Evolutionary conservation across 2,329 filamentous ascomycete species (phyloP).

Genomic region (Orbilia javanica): DNA sequence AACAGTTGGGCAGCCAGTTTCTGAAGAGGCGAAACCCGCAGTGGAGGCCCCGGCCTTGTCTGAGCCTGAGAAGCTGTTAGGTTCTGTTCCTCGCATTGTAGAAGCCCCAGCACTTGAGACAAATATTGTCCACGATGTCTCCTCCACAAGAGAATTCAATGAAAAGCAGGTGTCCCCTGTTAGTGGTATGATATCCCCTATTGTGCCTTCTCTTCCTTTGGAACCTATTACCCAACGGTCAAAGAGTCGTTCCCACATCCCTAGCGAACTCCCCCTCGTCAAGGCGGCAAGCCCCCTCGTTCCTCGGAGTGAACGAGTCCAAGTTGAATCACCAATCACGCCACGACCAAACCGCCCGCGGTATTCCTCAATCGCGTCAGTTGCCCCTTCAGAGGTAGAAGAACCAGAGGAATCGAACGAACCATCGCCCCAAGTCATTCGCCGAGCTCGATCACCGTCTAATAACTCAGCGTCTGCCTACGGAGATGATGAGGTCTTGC

Average conservation of each 20-base stretch:
- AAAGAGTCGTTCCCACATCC: slow-evolving; percentile 36
- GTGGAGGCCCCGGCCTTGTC: background rate
- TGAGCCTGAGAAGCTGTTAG: slow-evolving; percentile 1
- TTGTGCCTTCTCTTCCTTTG: slow-evolving; percentile 6
- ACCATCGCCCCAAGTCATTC: slow-evolving; percentile 24
- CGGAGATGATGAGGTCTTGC: slow-evolving; percentile 42
- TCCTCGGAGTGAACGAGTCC: slow-evolving; percentile 32
- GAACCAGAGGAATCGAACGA: slow-evolving; percentile 39
- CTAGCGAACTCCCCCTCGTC: slow-evolving; percentile 38
- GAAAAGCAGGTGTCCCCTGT: slow-evolving; percentile 26
- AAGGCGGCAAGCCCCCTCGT: slow-evolving; percentile 22
- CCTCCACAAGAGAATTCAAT: background rate
- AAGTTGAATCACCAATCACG: slow-evolving; percentile 45
- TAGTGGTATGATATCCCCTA: slow-evolving; percentile 41
- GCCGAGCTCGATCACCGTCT: slow-evolving; percentile 38
- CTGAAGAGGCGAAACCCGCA: background rate
- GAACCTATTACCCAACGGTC: slow-evolving; percentile 8
- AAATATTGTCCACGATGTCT: slow-evolving; percentile 5
- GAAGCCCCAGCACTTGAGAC: slow-evolving; percentile 1
- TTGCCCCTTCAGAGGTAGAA: slow-evolving; percentile 40
- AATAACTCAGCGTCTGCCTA: slow-evolving; percentile 36
- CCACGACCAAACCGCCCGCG: slow-evolving; percentile 37
- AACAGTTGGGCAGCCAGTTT: background rate
- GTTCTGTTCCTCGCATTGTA: background rate
- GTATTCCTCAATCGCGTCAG: slow-evolving; percentile 22